Base-by-base conservation (phyloP, 2,329 filamentous ascomycete genomes). In the Fusarium sp. region DNA sequence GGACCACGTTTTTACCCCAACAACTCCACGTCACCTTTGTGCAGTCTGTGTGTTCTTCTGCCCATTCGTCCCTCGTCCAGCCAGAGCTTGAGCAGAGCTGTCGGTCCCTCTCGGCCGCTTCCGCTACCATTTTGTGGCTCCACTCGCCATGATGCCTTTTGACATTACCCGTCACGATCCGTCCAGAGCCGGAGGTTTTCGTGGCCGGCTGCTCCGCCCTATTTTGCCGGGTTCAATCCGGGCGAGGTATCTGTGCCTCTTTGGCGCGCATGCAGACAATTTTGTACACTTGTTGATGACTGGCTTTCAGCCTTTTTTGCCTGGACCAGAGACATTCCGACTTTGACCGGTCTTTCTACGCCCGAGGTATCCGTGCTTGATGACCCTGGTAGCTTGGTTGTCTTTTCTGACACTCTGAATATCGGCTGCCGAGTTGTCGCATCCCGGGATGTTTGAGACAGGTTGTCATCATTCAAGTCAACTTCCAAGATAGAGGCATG, bases 1-100 rank as follows among this genome's bases (percentile, higher is more conserved):
- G 24, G 52, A 56, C 62, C 69, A 64, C 63, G 62, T 62, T 68
- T 64, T 72, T 50, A 40, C 66, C 70, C 61, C 73, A 74, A 69
- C 62, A 74, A 60, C 61, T 75, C 64, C 63, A 74, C 67, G 62
- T 58, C 68, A 66, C 45, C 45, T 47, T 58, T 16, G 34, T 40
- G 34, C 27, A 14, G 20, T n/a, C 58, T 35, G 47, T 31, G 61
- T 54, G 22, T 29, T 34, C 29, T 62, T 42, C 59, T 54, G 37
- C 22, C 60, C 35, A 31, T 20, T 20, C 40, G 47, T 35, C 16
- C 16, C 52, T 34, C 64, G 42, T 40, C 40, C 20, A 57, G n/a
- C 54, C 52, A 54, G 27, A 34, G 42, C 20, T n/a, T 34, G 13
- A 18, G 47, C 45, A 54, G 27, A 34, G 42, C 20, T 34, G 14